Evolutionary conservation across 345 rosid species (phyloP).

Genomic region (Leavenworthia alabamica): DNA sequence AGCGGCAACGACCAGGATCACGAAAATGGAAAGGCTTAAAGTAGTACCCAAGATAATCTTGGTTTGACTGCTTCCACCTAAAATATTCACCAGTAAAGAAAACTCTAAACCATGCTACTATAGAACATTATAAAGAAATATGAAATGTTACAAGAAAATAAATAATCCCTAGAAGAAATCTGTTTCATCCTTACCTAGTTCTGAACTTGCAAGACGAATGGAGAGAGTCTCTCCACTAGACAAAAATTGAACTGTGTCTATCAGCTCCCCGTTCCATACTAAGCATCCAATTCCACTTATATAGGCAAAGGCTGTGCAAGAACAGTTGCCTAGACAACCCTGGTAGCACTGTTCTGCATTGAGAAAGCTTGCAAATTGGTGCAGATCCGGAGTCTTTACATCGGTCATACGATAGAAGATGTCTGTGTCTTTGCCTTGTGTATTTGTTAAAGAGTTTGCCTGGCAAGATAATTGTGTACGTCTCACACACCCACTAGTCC

Average conservation of each 20-base stretch:
- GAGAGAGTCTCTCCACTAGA: slow-evolving; percentile 14
- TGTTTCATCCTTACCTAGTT: slow-evolving; percentile 17
- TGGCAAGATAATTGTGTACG: slow-evolving; percentile 14
- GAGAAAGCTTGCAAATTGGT: slow-evolving; percentile 23
- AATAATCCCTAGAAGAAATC: neutral
- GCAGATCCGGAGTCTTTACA: slow-evolving; percentile 27
- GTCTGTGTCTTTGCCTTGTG: slow-evolving; percentile 15
- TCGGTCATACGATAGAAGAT: slow-evolving; percentile 16
- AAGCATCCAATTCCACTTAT: slow-evolving; percentile 29
- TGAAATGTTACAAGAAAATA: neutral
- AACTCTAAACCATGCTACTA: neutral
- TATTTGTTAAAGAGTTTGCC: neutral
- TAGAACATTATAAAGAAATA: neutral
- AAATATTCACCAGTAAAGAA: neutral
- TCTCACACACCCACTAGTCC: slow-evolving; percentile 32
- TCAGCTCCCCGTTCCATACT: slow-evolving; percentile 21
- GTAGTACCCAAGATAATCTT: neutral
- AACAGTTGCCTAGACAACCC: slow-evolving; percentile 29
- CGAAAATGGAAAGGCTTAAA: slow-evolving; percentile 8
- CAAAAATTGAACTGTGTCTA: slow-evolving; percentile 20
- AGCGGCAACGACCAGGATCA: neutral
- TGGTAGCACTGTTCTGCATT: slow-evolving; percentile 13
- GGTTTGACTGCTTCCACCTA: slow-evolving; percentile 19
- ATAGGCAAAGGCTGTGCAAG: slow-evolving; percentile 28
- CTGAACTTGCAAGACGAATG: slow-evolving; percentile 24